Percentiles rank a stretch among this genome's conserved stretches.
These are phyloP conservation scores for Cydonia oblonga DNA, from an alignment of 331 rosid genomes.

Conservation along the genomic window DNA sequence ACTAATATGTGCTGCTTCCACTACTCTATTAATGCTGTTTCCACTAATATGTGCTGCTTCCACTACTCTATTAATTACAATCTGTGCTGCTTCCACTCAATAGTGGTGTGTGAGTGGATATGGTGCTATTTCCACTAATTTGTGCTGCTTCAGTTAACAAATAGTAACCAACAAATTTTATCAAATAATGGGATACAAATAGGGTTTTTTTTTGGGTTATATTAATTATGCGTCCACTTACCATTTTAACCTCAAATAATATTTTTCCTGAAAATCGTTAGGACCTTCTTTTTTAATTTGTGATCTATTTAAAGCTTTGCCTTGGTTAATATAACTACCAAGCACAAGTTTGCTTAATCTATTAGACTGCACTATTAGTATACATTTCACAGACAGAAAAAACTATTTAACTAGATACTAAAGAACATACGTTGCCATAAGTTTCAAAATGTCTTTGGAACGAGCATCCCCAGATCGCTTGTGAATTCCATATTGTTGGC, in stretches of 20 bases:
- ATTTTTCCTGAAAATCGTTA: background rate
- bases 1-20: too few species aligned
- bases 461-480: conserved; percentile 67
- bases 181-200: background rate
- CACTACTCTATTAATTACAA: too few species aligned
- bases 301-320: background rate
- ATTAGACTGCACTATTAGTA: background rate
- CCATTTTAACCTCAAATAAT: background rate
- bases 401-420: background rate
- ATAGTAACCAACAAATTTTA: background rate
- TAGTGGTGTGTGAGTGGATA: too few species aligned
- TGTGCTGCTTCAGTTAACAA: too few species aligned
- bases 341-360: background rate
- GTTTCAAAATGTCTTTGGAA: conserved; percentile 84
- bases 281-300: background rate
- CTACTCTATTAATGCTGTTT: too few species aligned
- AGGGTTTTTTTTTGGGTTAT: background rate
- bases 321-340: background rate
- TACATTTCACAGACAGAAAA: background rate
- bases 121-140: too few species aligned
- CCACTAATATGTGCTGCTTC: too few species aligned
- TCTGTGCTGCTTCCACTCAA: too few species aligned
- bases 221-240: background rate
- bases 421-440: conserved; percentile 58
- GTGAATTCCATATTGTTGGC: conserved; percentile 80